Evolutionary conservation across 1,139 yeast species (phyloP), one percentile per base, ranked within the genome.

Genomic region (Yamadazyma aaseri): DNA sequence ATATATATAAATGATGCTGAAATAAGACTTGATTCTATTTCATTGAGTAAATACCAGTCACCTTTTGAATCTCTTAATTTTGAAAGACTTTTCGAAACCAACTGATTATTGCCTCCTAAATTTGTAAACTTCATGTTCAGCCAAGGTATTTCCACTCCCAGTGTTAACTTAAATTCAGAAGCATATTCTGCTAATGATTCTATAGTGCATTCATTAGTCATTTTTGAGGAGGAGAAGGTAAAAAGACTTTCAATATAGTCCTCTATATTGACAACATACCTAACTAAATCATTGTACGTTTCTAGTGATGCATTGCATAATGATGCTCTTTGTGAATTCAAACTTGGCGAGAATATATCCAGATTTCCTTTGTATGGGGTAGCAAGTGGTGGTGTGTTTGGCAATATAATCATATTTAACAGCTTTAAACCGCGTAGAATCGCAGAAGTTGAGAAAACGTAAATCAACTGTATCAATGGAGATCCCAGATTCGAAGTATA

Each of bases 351-450:
- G 13, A 56, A 31, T 10, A 31, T 15, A 20, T 36, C 42, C 5
- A 36, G 8, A 13, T 26, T 15, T 2, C 36, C 34, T 15, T 32
- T 38, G 6, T 41, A 32, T 16, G 31, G 25, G 6, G 42, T 33
- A 6, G 65, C 63, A n/a, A 46, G 34, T 2, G 63, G 63, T 0
- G 65, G 65, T 3, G 63, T 55, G 29, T 58, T 46, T 24, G 69
- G 69, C 27, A 63, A 49, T 3, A 61, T 55, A 22, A 63, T 53
- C 69, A 63, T 60, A 13, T 9, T 17, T 3, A 12, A 6, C 7
- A 17, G 17, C 6, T 22, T 8, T 22, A 11, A 22, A 11, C 25
- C 27, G 15, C 15, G 14, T 28, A 17, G 12, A 6, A 7, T 25
- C 17, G 17, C 16, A 13, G 17, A 16, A 16, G 9, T 16, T n/a